phyloP scores from a whole-genome alignment of 139 green algal species.

The Chlamydomonas sphaeroides region DNA sequence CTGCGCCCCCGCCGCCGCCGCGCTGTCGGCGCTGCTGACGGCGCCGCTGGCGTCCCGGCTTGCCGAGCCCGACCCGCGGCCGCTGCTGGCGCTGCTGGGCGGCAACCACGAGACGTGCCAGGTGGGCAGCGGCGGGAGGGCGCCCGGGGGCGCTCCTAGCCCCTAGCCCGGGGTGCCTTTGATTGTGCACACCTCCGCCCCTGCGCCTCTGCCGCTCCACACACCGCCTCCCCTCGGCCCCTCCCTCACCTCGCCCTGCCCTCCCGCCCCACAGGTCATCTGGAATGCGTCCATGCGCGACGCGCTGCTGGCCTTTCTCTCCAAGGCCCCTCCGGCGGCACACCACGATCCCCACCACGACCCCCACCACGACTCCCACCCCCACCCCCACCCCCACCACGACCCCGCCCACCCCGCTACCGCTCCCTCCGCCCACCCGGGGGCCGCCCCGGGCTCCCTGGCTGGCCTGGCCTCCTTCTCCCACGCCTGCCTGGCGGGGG shows the following conservation, averaged over 20 bases:
- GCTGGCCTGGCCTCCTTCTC: neutral
- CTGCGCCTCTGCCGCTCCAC: too few relatives aligned
- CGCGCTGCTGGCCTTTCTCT: constrained; percentile 70
- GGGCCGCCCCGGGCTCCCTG: neutral
- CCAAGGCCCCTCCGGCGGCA: too few relatives aligned
- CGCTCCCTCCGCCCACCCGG: too few relatives aligned
- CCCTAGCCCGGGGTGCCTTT: too few relatives aligned
- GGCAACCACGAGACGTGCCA: constrained; percentile 72
- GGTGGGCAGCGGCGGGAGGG: too few relatives aligned
- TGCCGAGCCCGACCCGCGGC: constrained; percentile 62
- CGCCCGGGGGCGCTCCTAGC: too few relatives aligned
- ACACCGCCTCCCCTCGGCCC: too few relatives aligned
- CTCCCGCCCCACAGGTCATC: constrained; percentile 71
- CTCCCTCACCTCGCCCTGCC: neutral
- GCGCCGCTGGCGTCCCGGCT: constrained; percentile 77
- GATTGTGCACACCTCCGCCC: too few relatives aligned
- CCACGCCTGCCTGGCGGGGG: constrained; percentile 43
- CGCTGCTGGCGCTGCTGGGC: constrained; percentile 76
- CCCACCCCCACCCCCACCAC: neutral
- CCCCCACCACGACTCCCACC: neutral
- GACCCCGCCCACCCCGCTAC: too few relatives aligned
- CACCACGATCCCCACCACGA: neutral
- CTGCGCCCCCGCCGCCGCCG: constrained; percentile 43
- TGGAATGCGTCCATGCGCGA: constrained; percentile 88
- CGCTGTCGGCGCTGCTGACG: constrained; percentile 83